Conservation (phyloP, 331 rosid genomes). For the Arachis monticola region DNA sequence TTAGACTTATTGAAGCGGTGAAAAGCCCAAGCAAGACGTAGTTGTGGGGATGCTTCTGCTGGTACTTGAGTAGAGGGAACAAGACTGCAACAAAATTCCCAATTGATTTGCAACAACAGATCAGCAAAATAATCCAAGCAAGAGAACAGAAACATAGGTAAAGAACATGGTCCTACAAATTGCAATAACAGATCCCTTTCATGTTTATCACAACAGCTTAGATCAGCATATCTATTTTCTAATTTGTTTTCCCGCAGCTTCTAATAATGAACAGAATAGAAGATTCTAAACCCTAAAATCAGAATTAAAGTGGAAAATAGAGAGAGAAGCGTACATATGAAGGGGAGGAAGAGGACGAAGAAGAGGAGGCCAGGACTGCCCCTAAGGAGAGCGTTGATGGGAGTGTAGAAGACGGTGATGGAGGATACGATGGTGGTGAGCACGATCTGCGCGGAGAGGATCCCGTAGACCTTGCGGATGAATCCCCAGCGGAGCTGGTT, state of each 20-base stretch:
- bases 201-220: no score
- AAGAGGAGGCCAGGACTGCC: slow-evolving; percentile 74
- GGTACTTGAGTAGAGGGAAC: slow-evolving; percentile 80
- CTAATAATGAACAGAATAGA: no score
- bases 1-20: slow-evolving; percentile 74
- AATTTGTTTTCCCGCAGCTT: no score
- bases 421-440: slow-evolving; percentile 80
- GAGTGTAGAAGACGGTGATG: slow-evolving; percentile 72
- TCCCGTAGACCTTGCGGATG: slow-evolving; percentile 93
- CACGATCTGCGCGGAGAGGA: slow-evolving; percentile 80
- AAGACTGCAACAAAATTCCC: slow-evolving; percentile 57
- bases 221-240: no score
- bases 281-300: no score
- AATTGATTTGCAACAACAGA: neutral
- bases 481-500: slow-evolving; percentile 98
- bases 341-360: slow-evolving; percentile 80
- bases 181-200: no score
- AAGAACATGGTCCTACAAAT: neutral
- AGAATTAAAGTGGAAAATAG: no score
- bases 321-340: slow-evolving; percentile 52
- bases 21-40: slow-evolving; percentile 85
- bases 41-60: slow-evolving; percentile 90
- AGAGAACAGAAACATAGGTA: neutral
- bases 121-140: neutral
- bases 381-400: slow-evolving; percentile 76